phyloP scores from a whole-genome alignment of 208 protist species.

The Lotmaria passim region DNA sequence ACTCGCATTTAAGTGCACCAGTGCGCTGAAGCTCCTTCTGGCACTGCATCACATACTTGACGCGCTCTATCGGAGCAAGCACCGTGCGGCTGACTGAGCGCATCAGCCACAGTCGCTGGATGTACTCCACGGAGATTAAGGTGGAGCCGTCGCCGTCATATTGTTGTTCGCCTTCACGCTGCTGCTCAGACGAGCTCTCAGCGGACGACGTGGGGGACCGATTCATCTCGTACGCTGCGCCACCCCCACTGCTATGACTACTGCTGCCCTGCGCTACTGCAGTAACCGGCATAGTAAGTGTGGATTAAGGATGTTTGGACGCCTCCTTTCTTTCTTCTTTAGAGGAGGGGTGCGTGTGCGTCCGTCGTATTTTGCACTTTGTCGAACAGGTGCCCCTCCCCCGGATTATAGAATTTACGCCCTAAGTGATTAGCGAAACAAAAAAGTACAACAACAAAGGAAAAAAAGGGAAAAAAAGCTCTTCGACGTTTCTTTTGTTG shows the following conservation, averaged over 20 bases:
- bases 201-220: neutral
- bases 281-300: constrained; percentile 18
- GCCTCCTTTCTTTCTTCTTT: neutral
- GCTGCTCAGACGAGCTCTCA: neutral
- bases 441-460: too few relatives aligned
- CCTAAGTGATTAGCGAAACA: too few relatives aligned
- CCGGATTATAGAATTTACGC: too few relatives aligned
- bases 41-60: constrained; percentile 85
- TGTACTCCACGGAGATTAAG: constrained; percentile 61
- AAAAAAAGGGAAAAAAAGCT: too few relatives aligned
- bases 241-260: constrained; percentile 13
- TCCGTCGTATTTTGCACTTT: too few relatives aligned
- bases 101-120: constrained; percentile 59
- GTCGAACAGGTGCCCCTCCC: too few relatives aligned
- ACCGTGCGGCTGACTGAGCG: constrained; percentile 55
- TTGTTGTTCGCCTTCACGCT: neutral
- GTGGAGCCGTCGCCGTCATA: constrained; percentile 18
- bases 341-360: neutral
- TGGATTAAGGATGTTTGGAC: neutral
- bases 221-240: constrained; percentile 5
- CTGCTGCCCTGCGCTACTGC: constrained; percentile 12
- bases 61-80: constrained; percentile 79
- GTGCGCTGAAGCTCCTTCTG: constrained; percentile 72
- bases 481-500: too few relatives aligned
- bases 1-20: constrained; percentile 49